Evolutionary conservation across 1,139 yeast species (phyloP).

Genomic region (Pichia sp.): DNA sequence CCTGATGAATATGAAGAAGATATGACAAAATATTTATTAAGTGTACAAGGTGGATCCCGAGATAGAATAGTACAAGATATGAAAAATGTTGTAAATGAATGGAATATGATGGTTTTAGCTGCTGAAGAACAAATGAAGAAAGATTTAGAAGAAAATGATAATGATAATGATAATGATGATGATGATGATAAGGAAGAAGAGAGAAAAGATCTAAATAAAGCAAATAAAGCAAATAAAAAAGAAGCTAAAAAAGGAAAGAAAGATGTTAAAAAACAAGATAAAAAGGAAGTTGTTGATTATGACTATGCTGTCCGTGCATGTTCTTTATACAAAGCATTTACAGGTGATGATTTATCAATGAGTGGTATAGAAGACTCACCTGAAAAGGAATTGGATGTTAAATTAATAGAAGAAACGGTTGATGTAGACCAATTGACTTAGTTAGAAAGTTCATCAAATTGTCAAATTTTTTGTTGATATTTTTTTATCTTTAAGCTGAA

Average conservation of each 20-base stretch:
- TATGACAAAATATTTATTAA: constrained; percentile 52
- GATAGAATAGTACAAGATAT: constrained; percentile 52
- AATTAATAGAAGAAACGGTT: neutral
- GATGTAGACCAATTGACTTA: neutral
- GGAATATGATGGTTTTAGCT: constrained; percentile 49
- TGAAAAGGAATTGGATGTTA: constrained; percentile 9
- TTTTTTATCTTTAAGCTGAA: no score
- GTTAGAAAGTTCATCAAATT: neutral
- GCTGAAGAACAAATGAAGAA: constrained; percentile 37
- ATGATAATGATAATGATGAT: constrained; percentile 17
- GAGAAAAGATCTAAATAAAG: constrained; percentile 9
- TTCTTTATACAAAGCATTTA: constrained; percentile 33
- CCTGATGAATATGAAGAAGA: constrained; percentile 53
- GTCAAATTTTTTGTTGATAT: no score
- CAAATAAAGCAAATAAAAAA: constrained; percentile 1
- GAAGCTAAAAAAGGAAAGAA: constrained; percentile 16
- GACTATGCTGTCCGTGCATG: constrained; percentile 44
- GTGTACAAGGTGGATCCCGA: constrained; percentile 70
- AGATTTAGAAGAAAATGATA: constrained; percentile 12
- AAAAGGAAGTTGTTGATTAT: constrained; percentile 17
- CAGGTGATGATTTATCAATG: constrained; percentile 35
- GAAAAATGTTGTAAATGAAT: constrained; percentile 39
- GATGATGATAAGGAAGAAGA: constrained; percentile 6
- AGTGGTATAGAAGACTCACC: constrained; percentile 32
- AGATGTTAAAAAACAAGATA: constrained; percentile 12